Conservation (phyloP, 169 alveolate genomes). For the Eimeria necatrix region DNA sequence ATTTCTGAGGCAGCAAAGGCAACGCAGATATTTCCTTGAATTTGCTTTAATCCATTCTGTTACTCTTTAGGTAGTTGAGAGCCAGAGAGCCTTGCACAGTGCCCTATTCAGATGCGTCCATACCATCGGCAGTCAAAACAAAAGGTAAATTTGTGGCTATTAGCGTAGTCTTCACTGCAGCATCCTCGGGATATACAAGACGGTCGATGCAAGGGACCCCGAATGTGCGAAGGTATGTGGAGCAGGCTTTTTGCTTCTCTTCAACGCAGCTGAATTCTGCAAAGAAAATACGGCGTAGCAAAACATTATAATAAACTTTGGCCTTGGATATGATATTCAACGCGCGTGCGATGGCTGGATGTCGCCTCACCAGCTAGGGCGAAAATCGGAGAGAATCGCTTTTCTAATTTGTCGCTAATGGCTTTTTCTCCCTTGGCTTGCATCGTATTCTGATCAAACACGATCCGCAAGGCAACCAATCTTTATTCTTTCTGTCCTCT, state of each 20-base stretch:
- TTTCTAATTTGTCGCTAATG: slow-evolving; percentile 53
- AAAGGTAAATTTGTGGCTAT: slow-evolving; percentile 79
- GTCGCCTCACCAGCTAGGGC: slow-evolving; percentile 76
- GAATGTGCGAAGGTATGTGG: slow-evolving; percentile 78
- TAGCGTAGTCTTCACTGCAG: slow-evolving; percentile 79
- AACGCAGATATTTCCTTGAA: background rate
- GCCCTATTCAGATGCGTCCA: background rate
- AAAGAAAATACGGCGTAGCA: background rate
- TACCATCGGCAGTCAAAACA: slow-evolving; percentile 77
- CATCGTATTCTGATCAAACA: slow-evolving; percentile 48
- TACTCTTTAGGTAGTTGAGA: background rate
- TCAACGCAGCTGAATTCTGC: slow-evolving; percentile 76
- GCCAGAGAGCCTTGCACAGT: background rate
- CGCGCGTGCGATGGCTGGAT: background rate
- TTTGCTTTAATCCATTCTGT: background rate
- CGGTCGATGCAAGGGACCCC: slow-evolving; percentile 83
- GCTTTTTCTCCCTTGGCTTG: slow-evolving; percentile 78
- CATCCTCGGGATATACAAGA: slow-evolving; percentile 79
- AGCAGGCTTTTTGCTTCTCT: slow-evolving; percentile 76
- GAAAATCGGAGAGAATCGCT: slow-evolving; percentile 79
- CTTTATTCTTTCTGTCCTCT: background rate
- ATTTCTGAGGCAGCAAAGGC: slow-evolving; percentile 56
- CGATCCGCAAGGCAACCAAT: background rate
- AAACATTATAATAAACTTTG: background rate
- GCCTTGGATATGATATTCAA: background rate